Evolutionary conservation across 75 land plant species (phyloP), one percentile per base, ranked within the genome.

Genomic region (Selaginella moellendorffii): DNA sequence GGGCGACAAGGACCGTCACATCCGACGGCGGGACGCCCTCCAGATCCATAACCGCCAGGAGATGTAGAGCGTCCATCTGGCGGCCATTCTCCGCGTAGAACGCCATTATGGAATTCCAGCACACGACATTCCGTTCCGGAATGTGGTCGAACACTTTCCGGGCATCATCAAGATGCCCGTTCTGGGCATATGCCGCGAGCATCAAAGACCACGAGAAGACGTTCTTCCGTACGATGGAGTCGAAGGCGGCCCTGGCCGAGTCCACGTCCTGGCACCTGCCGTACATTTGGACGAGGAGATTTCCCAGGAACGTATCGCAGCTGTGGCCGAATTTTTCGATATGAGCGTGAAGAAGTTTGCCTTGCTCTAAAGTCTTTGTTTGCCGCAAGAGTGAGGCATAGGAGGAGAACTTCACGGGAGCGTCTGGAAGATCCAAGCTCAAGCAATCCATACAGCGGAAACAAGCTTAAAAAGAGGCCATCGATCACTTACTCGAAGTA

Each of bases 211-310:
- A 61, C n/a, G 63, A 61, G 28, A 25, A 61, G 2, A 61, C 63
- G 28, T 61, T 61, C 63, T 61, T 61, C 1, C 26, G 63, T 1
- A 23, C 26, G 63, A 61, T 61, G 2, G 1, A 18, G 18, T 25
- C 24, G 26, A 61, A 61, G 19, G 28, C 63, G 18, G 1, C 63
- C 27, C 25, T 25, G 1, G 63, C 63, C 21, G 18, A 19, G 26
- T 26, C 10, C 1, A 61, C 18, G 18, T 25, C 1, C 14, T 26
- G 21, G 28, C 63, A 61, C 24, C 26, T 61, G n/a, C 63, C 28
- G 27, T 61, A 61, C 63, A 61, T 61, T 24, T 61, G 63, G 21
- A 61, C 63, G n/a, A 61, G 63, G 26, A 61, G 63, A 28, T 61
- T 61, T 23, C 63, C 63, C 2, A 61, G 27, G 28, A 61, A 61